Evolutionary conservation across 768 basidiomycete genomes (phyloP), one percentile per base, ranked within the genome.

Genomic region (Boletus reticuloceps): DNA sequence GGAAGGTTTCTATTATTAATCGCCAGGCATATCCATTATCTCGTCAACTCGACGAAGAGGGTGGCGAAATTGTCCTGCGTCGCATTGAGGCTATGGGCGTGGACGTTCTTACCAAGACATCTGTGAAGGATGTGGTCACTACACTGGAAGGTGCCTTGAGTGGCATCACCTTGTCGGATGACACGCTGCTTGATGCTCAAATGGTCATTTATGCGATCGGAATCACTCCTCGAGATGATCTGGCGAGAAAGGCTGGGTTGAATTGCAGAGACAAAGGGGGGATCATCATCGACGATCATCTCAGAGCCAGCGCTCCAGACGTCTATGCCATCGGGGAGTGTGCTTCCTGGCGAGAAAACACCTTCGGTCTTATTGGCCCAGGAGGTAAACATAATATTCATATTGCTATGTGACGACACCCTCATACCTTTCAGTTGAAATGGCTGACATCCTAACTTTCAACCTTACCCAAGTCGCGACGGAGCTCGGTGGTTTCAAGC

Each of bases 281-380:
- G 0, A 76, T 90, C 57, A 63, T 77, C 5, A 82, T 89, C 9
- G 75, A 79, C 31, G 83, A 87, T 53, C 69, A 73, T 49, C 69
- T 89, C 45, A 67, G 74, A 62, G 89, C 87, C 1, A 83, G 78
- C 11, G 79, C 76, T 1, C 63, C 77, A 39, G 80, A 83, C 49
- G 79, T 89, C 7, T 89, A 81, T 58, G 88, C 88, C 7, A 84
- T 91, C 46, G 89, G 89, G 6, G 89, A 89, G 67, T 91, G 89
- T 64, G 87, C 87, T 1, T 77, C 75, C 46, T 90, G 86, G 86
- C 75, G 71, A 50, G 80, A 77, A 3, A 81, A 86, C 39, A 82
- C 79, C n/a, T 89, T 86, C 60, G 88, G 88, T 4, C 73, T 91
- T 11, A 87, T 89, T 61, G 86, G 80, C 3, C 88, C 88, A n/a